phyloP scores from a whole-genome alignment of 2,329 filamentous ascomycete species.

The Aspergillus sclerotialis region DNA sequence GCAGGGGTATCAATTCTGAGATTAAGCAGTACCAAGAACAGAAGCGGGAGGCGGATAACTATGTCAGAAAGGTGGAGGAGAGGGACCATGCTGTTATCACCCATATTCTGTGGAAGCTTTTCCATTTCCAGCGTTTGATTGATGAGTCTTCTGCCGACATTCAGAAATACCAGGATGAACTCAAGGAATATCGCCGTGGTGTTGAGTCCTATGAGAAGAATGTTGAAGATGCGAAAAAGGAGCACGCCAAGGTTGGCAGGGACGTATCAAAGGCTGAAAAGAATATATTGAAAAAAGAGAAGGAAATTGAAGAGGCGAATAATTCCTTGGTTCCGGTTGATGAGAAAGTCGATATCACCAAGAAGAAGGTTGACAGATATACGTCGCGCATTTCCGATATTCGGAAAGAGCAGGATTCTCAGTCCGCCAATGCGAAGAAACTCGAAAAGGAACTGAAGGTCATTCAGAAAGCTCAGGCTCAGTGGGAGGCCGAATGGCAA shows the following conservation, averaged over 20 bases:
- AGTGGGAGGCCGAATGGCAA: conserved; percentile 82
- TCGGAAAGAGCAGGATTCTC: conserved; percentile 66
- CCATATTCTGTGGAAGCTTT: conserved; percentile 94
- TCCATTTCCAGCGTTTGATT: conserved; percentile 88
- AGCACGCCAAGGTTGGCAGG: conserved; percentile 70
- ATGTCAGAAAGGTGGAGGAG: conserved; percentile 82
- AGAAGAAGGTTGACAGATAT: conserved; percentile 61
- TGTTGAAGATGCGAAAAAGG: conserved; percentile 73
- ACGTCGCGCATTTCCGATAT: conserved; percentile 64
- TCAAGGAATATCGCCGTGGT: conserved; percentile 85
- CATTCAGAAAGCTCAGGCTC: conserved; percentile 82
- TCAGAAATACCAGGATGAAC: conserved; percentile 84
- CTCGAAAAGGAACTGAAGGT: conserved; percentile 71
- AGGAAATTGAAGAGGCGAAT: conserved; percentile 76
- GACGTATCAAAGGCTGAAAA: conserved; percentile 78
- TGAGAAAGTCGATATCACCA: conserved; percentile 80
- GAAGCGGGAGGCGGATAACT: conserved; percentile 91
- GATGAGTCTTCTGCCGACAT: conserved; percentile 87
- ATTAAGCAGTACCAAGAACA: conserved; percentile 97
- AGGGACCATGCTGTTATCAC: conserved; percentile 85
- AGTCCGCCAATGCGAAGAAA: conserved; percentile 62
- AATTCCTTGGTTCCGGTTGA: conserved; percentile 83
- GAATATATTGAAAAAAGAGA: conserved; percentile 77
- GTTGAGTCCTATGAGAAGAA: conserved; percentile 76
- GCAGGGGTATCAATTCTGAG: conserved; percentile 92